Base-by-base conservation (phyloP, 2,329 filamentous ascomycete species). In the Fusarium sulawesiense region DNA sequence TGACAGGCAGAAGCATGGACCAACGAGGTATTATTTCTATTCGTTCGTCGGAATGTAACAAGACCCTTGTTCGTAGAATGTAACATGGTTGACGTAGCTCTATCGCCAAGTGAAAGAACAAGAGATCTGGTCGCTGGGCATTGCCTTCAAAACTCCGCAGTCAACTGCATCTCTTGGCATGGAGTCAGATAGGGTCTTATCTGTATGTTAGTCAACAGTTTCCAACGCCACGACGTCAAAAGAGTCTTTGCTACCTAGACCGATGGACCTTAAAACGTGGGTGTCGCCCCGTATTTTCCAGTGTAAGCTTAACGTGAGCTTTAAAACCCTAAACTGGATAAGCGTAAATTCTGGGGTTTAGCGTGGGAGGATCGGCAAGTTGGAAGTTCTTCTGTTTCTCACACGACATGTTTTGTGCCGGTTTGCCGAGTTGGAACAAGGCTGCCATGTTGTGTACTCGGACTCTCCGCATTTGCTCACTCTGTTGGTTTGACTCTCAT, bases 261-360 rank as follows among this genome's bases (percentile, higher is more conserved):
- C 18, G 32, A 29, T 13, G 4, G 46, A 23, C n/a, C 42, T 13
- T 34, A 56, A 30, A 18, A 12, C 2, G 21, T 41, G 37, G 37
- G 53, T 47, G 62, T 12, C 29, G 27, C 41, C 62, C 62, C 63
- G 45, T 66, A 55, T 61, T 66, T 66, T 41, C 41, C 55, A 66
- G 48, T 55, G 45, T 66, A 66, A 66, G 62, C 63, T 66, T 66
- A 66, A 66, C 34, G 44, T 21, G 63, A 67, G 64, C 40, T 40
- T 66, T 62, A 51, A 57, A 66, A 66, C 56, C 49, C 63, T 67
- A 66, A 64, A 49, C 59, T 20, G 63, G 27, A 66, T 66, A 66
- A 66, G 63, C 55, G 56, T 60, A 61, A 51, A 64, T 47, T 29
- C 62, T 30, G 53, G 60, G 62, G 62, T 54, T 12, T 56, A 59